These are phyloP conservation scores for Solidago caesia DNA, from an alignment of 129 eudicot genomes.

Conservation along the genomic window DNA sequence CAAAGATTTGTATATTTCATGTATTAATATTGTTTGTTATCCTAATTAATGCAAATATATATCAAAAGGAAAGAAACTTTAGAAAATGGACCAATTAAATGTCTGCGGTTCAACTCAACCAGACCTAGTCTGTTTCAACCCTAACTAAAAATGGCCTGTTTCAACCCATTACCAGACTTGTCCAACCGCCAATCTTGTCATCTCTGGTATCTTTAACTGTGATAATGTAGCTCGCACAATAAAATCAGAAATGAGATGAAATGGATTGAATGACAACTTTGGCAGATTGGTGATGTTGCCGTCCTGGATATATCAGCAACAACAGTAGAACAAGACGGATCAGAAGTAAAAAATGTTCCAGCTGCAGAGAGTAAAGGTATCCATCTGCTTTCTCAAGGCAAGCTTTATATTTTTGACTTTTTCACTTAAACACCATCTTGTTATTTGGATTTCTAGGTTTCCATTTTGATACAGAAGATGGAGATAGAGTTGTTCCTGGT, in stretches of 20 bases:
- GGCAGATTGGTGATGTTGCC: slow-evolving; percentile 88
- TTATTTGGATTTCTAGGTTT: slow-evolving; percentile 55
- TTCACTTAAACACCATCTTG: not conserved
- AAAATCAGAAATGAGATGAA: slow-evolving; percentile 1
- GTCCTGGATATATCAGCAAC: slow-evolving; percentile 92
- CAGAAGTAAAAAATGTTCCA: slow-evolving; percentile 69
- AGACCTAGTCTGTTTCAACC: not conserved
- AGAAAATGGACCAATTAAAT: too few relatives aligned
- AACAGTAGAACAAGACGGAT: slow-evolving; percentile 70
- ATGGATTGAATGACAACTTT: slow-evolving; percentile 16
- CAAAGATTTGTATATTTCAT: too few relatives aligned
- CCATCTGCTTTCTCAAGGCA: slow-evolving; percentile 14
- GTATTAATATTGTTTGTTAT: too few relatives aligned
- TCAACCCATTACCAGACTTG: not conserved
- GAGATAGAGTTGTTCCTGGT: slow-evolving; percentile 81
- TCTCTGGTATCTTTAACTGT: not conserved
- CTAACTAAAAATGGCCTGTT: not conserved
- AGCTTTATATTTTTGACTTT: not conserved
- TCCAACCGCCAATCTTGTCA: not conserved
- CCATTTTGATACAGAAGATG: slow-evolving; percentile 90
- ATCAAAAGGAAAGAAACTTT: too few relatives aligned
- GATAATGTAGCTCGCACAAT: not conserved
- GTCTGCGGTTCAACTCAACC: too few relatives aligned
- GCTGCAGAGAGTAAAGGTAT: slow-evolving; percentile 97
- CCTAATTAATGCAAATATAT: too few relatives aligned